Percentiles rank a stretch among this genome's conserved stretches.
These are phyloP conservation scores for Colletotrichum gloeosporioides DNA, from an alignment of 2,329 filamentous ascomycete species.

Conservation along the genomic window DNA sequence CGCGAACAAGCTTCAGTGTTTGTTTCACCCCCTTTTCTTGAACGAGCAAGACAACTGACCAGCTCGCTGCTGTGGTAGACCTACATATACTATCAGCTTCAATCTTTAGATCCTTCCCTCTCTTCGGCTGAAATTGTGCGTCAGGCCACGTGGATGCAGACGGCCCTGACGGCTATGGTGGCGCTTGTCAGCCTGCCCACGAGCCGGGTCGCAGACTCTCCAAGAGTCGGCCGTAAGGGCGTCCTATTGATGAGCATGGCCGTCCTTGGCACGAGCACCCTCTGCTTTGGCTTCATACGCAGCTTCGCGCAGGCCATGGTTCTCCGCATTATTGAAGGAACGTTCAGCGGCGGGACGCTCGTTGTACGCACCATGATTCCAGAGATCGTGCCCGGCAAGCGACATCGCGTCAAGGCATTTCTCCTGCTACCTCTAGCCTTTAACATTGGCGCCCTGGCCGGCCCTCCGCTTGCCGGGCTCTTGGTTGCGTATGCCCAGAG, in stretches of 20 bases:
- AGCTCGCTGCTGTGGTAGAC: background rate
- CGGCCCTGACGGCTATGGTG: background rate
- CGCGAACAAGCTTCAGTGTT: background rate
- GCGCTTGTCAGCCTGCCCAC: background rate
- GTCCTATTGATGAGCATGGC: background rate
- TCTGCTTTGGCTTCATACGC: background rate
- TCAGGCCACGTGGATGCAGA: background rate
- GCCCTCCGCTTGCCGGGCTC: background rate
- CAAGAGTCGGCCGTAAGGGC: background rate
- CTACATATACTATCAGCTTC: background rate
- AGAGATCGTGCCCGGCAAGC: background rate
- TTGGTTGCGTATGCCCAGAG: background rate
- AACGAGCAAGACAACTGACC: background rate
- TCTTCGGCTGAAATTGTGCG: background rate
- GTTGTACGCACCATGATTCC: background rate
- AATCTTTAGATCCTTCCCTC: background rate
- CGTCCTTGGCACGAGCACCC: background rate
- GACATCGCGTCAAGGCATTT: background rate
- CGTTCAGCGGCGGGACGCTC: background rate
- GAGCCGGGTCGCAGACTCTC: background rate
- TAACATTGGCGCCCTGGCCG: background rate
- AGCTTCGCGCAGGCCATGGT: background rate
- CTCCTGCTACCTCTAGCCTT: background rate
- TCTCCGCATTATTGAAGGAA: background rate
- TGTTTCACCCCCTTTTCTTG: background rate